Evolutionary conservation across 441 rosid species (phyloP), one percentile per base, ranked within the genome.

Genomic region (Erodium trifolium): DNA sequence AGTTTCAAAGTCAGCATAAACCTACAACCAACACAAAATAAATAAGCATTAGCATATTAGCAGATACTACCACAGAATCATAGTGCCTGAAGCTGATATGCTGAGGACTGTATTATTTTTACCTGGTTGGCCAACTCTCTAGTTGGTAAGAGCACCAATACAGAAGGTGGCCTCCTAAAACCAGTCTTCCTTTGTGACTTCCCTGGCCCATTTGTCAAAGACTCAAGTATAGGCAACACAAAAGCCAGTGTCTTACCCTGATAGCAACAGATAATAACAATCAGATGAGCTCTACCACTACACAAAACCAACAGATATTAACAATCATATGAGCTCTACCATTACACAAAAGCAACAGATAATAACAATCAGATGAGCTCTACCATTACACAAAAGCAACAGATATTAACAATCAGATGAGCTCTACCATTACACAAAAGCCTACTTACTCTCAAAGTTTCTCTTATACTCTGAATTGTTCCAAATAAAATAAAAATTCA

Each of bases 91-190:
- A 60, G 31, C 64, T 4, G 64, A 27, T 17, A 0, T 18, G 64
- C 13, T 60, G 34, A 9, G 23, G 34, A 19, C 23, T 11, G 9
- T 10, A 60, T 23, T 6, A 57, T 79, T 41, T 41, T 7, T 41
- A 89, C 99, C 94, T 94, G 97, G 70, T 76, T 83, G 64, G 98
- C 99, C 80, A 94, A 82, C 73, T 94, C 98, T 74, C 99, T 88
- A 11, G 99, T 92, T 0, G 99, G 99, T 67, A 92, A 63, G 72
- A 94, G 98, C 37, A 94, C 96, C 82, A 94, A 70, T 77, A 92
- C 97, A 72, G 92, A 84, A 0, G 99, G 98, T 12, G 96, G 78
- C 76, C 94, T 84, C 35, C 96, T 92, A 74, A 88, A 78, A 35
- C 97, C 97, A 19, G 84, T 89, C 79, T 82, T 88, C 77, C 84